Base-by-base conservation (phyloP, 2,329 filamentous ascomycete species). In the Immersiporthe knoxdaviesiana region DNA sequence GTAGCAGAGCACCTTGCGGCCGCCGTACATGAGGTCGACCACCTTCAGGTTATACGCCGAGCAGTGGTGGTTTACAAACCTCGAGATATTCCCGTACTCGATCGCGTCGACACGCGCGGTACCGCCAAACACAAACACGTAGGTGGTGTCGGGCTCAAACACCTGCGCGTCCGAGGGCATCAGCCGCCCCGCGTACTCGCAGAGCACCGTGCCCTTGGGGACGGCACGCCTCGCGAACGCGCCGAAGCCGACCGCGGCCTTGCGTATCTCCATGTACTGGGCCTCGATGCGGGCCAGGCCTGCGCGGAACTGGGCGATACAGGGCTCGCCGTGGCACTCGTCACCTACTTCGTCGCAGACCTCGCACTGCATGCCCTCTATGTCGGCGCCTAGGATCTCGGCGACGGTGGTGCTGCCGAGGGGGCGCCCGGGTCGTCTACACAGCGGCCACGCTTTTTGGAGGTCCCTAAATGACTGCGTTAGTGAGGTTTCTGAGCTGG, bases 21-120 rank as follows among this genome's bases (percentile, higher is more conserved):
- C 60, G 30, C 64, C 68, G 27, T 69, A 67, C 32, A 52, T 64
- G 37, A 64, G 2, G 7, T 39, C 39, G 7, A 41, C 27, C 12
- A 64, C 68, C 10, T 52, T 39, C 27, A 66, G 21, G 60, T 67
- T 69, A 39, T 47, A 66, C 16, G 39, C 24, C 12, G 39, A 32
- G 50, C 68, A 66, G 39, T 52, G 63, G 32, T 69, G 63, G 39
- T 69, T 63, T 32, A 60, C 41, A 27, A 69, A 67, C 21, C 64
- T 59, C 12, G 50, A n/a, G 44, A 69, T 41, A 27, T 63, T 67
- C 21, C 68, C 60, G 32, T 64, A 69, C 24, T 16, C 21, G 37
- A 21, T 18, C 6, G 59, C 27, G 30, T 69, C 52, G 14, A 61
- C 2, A 35, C 32, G 27, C 10, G 21, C 21, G 12, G 59, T 12